Evolutionary conservation across 2,329 filamentous ascomycete genomes (phyloP).

Genomic region (Hysterium pulicare): DNA sequence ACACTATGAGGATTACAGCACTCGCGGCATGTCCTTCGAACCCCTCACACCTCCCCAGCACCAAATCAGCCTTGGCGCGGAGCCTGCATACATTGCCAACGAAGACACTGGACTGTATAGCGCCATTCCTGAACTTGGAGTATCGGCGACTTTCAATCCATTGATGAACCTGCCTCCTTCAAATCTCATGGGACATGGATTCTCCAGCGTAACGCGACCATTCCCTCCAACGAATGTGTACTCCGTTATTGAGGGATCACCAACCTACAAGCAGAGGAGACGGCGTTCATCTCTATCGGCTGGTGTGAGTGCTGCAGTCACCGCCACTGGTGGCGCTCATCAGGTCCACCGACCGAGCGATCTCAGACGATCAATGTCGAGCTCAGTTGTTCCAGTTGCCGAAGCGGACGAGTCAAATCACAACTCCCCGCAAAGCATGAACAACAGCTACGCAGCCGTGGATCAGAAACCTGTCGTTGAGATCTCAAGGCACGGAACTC

Average conservation of each 20-base stretch:
- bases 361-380: constrained; percentile 84
- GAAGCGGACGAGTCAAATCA: constrained; percentile 76
- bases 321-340: constrained; percentile 52
- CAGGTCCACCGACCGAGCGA: constrained; percentile 80
- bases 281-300: constrained; percentile 90
- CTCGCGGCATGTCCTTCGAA: constrained; percentile 92
- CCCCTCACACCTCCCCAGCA: constrained; percentile 95
- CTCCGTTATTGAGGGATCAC: constrained; percentile 94
- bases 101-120: constrained; percentile 96
- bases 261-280: constrained; percentile 96
- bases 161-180: constrained; percentile 89
- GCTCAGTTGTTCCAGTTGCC: constrained; percentile 75
- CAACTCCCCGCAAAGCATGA: constrained; percentile 74
- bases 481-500: constrained; percentile 87
- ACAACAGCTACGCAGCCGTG: constrained; percentile 61
- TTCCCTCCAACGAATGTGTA: constrained; percentile 79
- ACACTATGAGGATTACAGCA: constrained; percentile 97
- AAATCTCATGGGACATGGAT: constrained; percentile 76
- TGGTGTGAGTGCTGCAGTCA: constrained; percentile 68
- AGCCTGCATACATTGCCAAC: constrained; percentile 96
- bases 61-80: constrained; percentile 71
- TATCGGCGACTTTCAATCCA: constrained; percentile 73
- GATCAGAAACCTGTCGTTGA: constrained; percentile 73
- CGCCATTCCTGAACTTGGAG: constrained; percentile 83
- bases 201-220: constrained; percentile 64